Conservation (phyloP, 2,329 filamentous ascomycete genomes). For the Sporothrix variecibatus region DNA sequence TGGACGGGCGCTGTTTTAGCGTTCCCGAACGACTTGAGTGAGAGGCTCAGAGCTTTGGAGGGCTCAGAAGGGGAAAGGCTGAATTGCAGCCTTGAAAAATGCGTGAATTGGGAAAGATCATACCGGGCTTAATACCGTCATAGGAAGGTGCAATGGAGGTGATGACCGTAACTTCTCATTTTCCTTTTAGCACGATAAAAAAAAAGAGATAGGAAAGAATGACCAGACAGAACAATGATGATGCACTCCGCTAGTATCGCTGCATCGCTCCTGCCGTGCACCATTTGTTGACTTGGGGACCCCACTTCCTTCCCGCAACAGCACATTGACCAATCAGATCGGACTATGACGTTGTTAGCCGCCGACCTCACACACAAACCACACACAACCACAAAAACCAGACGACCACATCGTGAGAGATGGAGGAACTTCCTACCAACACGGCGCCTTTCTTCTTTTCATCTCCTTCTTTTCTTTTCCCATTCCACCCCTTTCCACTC, state of each 20-base stretch:
- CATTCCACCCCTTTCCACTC: neutral
- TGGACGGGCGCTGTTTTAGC: slow-evolving; percentile 19
- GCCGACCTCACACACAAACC: neutral
- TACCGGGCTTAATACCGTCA: neutral
- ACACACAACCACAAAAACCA: neutral
- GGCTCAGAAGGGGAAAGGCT: neutral
- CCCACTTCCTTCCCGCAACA: neutral
- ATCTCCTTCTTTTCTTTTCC: neutral
- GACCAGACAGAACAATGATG: neutral
- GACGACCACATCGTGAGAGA: slow-evolving; percentile 3
- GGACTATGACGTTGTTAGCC: slow-evolving; percentile 7
- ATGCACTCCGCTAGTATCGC: neutral
- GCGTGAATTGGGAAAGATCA: neutral
- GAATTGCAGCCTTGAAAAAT: slow-evolving; percentile 11
- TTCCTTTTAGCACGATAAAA: neutral
- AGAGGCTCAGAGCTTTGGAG: neutral
- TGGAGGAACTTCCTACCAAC: slow-evolving; percentile 10
- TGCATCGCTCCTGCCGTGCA: neutral
- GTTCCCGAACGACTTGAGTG: neutral
- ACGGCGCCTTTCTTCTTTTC: neutral
- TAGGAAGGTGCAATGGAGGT: neutral
- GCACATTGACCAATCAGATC: slow-evolving; percentile 16
- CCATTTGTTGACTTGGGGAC: neutral
- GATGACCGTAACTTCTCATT: no score
- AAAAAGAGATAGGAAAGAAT: neutral